Evolutionary conservation across 2,329 filamentous ascomycete species (phyloP), one percentile per base, ranked within the genome.

Genomic region (Hymenoscyphus repandus): DNA sequence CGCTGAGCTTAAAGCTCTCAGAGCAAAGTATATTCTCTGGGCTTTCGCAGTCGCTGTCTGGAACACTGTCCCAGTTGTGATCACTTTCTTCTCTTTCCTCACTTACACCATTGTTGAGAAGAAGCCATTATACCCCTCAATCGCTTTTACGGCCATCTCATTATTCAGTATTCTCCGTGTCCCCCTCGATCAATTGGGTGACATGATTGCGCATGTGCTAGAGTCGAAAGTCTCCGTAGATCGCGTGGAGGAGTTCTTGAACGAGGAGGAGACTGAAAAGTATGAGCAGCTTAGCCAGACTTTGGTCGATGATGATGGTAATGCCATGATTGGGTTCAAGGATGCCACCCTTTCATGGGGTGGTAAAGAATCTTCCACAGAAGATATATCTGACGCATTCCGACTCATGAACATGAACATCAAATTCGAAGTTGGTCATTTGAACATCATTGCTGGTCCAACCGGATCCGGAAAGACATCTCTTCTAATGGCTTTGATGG

Each of bases 181-280:
- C 47, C 93, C 93, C 4, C 75, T 99, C 41, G 93, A 99, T 68
- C 92, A 97, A 70, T 78, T 99, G 48, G 93, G 93, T 45, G 93
- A 99, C 69, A 99, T 99, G 93, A 86, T 97, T 64, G 93, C 93
- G 10, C 93, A 97, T 70, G 91, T 99, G 3, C 90, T 96, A 71
- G 93, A 99, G 70, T 89, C 91, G 20, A 95, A 95, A 72, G 92
- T 99, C 17, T 99, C 93, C 0, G 84, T 99, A 46, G 91, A 96
- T 64, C 91, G 93, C 74, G 89, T 99, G 6, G 92, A 99, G 65
- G 88, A 95, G 61, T 99, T 96, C 63, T 70, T 99, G 38, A 84
- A 79, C 51, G 93, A 99, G 66, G 90, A 93, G 6, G 93, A 99
- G 72, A 99, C 93, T 0, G 90, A 95, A 52, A 99, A 99, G 68